Conservation (phyloP, 441 rosid species). For the Codiaeum variegatum region DNA sequence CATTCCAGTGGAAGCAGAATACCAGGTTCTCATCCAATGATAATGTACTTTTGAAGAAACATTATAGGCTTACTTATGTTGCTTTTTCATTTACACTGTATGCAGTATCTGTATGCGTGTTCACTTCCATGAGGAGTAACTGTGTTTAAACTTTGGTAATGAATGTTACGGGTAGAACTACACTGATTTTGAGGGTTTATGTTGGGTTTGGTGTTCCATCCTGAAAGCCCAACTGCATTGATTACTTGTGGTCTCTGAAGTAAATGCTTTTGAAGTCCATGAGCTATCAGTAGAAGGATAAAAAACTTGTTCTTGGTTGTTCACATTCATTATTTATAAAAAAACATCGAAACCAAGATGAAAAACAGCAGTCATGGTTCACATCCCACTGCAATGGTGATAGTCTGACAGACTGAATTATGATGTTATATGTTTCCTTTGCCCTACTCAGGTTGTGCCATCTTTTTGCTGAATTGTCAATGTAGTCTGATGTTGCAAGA, state of each 20-base stretch:
- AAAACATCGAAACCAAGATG: neutral
- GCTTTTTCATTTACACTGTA: neutral
- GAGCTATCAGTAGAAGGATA: neutral
- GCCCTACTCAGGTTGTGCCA: neutral
- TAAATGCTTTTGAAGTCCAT: neutral
- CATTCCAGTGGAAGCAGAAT: conserved; percentile 98
- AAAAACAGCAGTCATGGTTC: neutral
- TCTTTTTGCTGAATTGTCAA: neutral
- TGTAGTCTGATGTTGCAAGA: neutral
- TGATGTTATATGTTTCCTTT: neutral
- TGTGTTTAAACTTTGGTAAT: neutral
- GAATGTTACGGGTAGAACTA: neutral
- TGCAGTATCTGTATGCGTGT: neutral
- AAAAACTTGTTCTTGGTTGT: neutral
- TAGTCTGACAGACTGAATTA: neutral
- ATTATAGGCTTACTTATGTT: neutral
- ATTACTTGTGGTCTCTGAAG: neutral
- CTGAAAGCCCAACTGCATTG: neutral
- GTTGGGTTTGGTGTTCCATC: neutral
- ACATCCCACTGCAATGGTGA: neutral
- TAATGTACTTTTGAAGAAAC: conserved; percentile 5
- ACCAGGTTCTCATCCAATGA: conserved; percentile 51
- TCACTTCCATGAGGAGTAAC: neutral
- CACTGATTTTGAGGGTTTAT: neutral
- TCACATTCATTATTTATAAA: neutral